These are phyloP conservation scores for Curvularia hawaiiensis DNA, from an alignment of 2,329 filamentous ascomycete genomes.

Conservation along the genomic window DNA sequence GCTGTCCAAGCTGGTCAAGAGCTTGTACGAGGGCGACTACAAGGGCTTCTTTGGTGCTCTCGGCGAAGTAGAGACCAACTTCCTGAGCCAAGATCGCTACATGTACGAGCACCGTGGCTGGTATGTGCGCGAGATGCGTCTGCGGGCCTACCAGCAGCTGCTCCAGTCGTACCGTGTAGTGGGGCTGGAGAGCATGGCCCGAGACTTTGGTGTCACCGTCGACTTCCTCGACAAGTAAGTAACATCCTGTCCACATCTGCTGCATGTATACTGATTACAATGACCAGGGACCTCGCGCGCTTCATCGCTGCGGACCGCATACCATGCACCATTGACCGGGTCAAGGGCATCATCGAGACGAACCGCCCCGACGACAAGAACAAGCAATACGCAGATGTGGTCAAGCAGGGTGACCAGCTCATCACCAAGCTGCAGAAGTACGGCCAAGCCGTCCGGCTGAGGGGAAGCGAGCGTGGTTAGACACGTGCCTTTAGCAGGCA, in stretches of 20 bases:
- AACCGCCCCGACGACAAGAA: slow-evolving; percentile 99
- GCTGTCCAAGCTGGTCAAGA: slow-evolving; percentile 84
- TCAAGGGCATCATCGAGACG: slow-evolving; percentile 96
- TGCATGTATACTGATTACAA: slow-evolving; percentile 18
- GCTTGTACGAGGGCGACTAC: slow-evolving; percentile 93
- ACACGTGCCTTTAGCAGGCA: background rate
- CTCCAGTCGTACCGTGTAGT: slow-evolving; percentile 97
- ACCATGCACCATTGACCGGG: slow-evolving; percentile 95
- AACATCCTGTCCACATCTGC: background rate
- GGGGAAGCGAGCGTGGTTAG: slow-evolving; percentile 89
- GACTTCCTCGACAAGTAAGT: slow-evolving; percentile 92
- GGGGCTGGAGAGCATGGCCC: slow-evolving; percentile 95
- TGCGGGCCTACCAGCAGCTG: slow-evolving; percentile 94
- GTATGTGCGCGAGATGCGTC: slow-evolving; percentile 98
- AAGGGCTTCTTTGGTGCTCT: slow-evolving; percentile 91
- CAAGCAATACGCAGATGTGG: slow-evolving; percentile 98
- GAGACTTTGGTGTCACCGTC: slow-evolving; percentile 94
- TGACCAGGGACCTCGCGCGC: slow-evolving; percentile 81
- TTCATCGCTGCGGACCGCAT: slow-evolving; percentile 96
- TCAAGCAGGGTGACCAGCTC: slow-evolving; percentile 95
- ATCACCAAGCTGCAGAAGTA: slow-evolving; percentile 99
- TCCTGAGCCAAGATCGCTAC: slow-evolving; percentile 93
- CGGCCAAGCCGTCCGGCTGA: slow-evolving; percentile 90
- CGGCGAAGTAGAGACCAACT: slow-evolving; percentile 88
- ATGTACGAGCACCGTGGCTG: slow-evolving; percentile 94